Evolutionary conservation across 768 basidiomycete species (phyloP).

Genomic region (Tricholomella constricta): DNA sequence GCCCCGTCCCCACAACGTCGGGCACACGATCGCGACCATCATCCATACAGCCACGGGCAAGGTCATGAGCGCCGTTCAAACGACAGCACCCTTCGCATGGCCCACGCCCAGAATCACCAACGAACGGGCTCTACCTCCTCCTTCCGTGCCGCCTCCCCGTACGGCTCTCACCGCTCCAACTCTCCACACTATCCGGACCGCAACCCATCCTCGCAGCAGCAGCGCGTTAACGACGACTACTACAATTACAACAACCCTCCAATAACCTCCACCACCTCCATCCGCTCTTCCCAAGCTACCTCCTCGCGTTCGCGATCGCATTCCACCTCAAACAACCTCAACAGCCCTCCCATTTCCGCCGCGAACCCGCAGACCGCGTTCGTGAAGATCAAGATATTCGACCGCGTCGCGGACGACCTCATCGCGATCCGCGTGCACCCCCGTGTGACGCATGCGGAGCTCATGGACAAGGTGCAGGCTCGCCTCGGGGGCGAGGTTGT

Average conservation of each 20-base stretch:
- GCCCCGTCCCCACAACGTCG: constrained; percentile 44
- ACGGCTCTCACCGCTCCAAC: constrained; percentile 40
- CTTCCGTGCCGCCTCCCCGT: constrained; percentile 41
- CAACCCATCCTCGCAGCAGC: constrained; percentile 31
- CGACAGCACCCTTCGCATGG: constrained; percentile 41
- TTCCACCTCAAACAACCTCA: constrained; percentile 57
- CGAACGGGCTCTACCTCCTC: constrained; percentile 53
- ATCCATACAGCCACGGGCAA: constrained; percentile 37
- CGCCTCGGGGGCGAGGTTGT: constrained; percentile 76
- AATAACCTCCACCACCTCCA: constrained; percentile 49
- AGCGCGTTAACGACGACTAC: constrained; percentile 27
- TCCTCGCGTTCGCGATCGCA: constrained; percentile 59
- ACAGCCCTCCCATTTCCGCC: constrained; percentile 73
- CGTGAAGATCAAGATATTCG: constrained; percentile 98
- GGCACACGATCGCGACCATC: constrained; percentile 35
- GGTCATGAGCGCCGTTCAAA: constrained; percentile 37
- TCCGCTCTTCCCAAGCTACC: constrained; percentile 54
- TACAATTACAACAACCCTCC: constrained; percentile 30
- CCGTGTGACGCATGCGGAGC: constrained; percentile 77
- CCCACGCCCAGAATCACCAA: constrained; percentile 50
- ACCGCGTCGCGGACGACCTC: constrained; percentile 89
- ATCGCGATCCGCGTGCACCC: constrained; percentile 98
- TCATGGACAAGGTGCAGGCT: constrained; percentile 90
- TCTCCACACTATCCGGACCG: constrained; percentile 37
- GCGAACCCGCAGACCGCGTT: constrained; percentile 84